Base-by-base conservation (phyloP, 108 stramenopile genomes). In the Nannochloropsis gaditana region DNA sequence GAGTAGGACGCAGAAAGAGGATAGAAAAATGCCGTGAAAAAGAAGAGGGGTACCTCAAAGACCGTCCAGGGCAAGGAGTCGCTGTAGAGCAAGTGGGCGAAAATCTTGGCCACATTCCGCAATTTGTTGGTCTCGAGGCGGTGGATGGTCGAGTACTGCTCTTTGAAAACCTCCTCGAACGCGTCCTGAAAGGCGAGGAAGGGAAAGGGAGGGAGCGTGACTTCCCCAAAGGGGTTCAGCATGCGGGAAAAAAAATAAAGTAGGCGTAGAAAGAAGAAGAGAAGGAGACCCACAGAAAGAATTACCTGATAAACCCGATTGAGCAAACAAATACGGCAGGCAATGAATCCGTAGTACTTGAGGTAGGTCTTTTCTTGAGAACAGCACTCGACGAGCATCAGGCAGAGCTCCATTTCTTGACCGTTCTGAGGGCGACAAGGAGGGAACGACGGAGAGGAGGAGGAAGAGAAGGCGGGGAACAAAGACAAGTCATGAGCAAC, bases 351-450 rank as follows among this genome's bases (percentile, higher is more conserved):
- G 87, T 98, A 98, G 89, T 96, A 98, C 10, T 95, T 90, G 45
- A 96, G 92, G 90, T 94, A 99, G 5, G 98, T 97, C 45, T 95
- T 90, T 91, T 98, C 97, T 87, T 99, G 97, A 10, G 94, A 93
- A 86, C 98, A 98, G 90, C 98, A 97, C 90, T 99, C 98, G 84
- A 98, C 94, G 83, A 99, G 90, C 98, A 99, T 99, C 86, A 96
- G 95, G 91, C 96, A 94, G 43, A 96, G 89, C 83, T 86, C 86
- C 73, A 43, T n/a, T n/a, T n/a, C n/a, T n/a, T n/a, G n/a, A n/a
- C n/a, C n/a, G n/a, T n/a, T 43, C 43, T 11, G 0, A 2, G 79
- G 19, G 42, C 42, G 11, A 43, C 42, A 73, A 41, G 43, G 43
- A 21, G 41, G 2, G 42, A 21, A n/a, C n/a, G n/a, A n/a, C n/a